Percentiles rank a stretch among this genome's conserved stretches.
Conservation (phyloP, 2,329 filamentous ascomycete species). For the Waltergamsia citrina region DNA sequence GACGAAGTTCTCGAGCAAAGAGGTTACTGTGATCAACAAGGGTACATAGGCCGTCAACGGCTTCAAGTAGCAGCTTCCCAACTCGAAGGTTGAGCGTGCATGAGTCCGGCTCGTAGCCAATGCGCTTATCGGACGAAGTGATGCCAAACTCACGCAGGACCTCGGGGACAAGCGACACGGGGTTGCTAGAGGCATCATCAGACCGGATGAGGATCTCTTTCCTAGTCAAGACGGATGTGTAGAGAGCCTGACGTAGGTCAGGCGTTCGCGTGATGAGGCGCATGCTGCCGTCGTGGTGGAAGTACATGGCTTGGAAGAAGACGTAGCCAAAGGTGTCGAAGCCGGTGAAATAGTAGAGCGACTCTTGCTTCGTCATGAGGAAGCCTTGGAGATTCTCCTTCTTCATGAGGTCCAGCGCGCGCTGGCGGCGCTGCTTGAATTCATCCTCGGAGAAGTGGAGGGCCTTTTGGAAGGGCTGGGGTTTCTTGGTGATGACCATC, state of each 20-base stretch:
- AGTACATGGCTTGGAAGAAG: constrained; percentile 25
- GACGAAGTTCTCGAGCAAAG: constrained; percentile 18
- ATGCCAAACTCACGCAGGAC: constrained; percentile 18
- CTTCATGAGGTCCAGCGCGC: constrained; percentile 7
- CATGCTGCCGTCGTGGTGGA: constrained; percentile 20
- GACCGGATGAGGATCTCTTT: constrained; percentile 10
- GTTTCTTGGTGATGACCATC: constrained; percentile 3
- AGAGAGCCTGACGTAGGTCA: constrained; percentile 20
- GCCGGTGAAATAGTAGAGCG: constrained; percentile 18
- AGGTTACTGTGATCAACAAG: constrained; percentile 13
- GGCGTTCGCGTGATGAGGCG: constrained; percentile 17
- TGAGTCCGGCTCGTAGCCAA: constrained; percentile 24
- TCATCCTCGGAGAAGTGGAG: constrained; percentile 6
- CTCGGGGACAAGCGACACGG: constrained; percentile 17
- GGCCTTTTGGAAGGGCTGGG: constrained; percentile 6
- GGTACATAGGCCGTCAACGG: constrained; percentile 18
- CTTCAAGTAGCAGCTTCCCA: constrained; percentile 18
- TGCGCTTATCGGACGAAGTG: constrained; percentile 14
- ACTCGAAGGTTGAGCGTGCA: constrained; percentile 22
- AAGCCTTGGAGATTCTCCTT: constrained; percentile 21
- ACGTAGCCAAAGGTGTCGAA: constrained; percentile 24
- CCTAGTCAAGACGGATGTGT: constrained; percentile 14
- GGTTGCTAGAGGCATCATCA: constrained; percentile 17
- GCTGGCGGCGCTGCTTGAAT: constrained; percentile 4
- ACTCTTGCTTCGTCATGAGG: constrained; percentile 23